phyloP scores from a whole-genome alignment of 179 eudicot genomes.

The Sideroxylon spinosum region DNA sequence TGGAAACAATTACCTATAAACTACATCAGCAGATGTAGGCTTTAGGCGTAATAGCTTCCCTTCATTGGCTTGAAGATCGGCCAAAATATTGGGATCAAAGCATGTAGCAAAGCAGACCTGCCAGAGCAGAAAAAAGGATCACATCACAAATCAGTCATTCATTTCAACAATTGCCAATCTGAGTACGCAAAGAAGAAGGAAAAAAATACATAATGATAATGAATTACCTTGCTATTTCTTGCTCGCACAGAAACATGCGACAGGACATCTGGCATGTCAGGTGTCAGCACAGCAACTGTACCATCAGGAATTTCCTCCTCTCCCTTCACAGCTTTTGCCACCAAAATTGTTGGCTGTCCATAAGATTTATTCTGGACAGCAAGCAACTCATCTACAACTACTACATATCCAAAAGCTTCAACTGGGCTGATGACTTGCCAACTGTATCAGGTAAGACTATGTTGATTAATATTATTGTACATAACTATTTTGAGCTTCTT shows the following conservation, averaged over 20 bases:
- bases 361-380: conserved; percentile 84
- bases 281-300: conserved; percentile 86
- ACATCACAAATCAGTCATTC: conserved; percentile 4
- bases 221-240: conserved; percentile 84
- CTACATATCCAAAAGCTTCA: conserved; percentile 87
- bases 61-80: conserved; percentile 68
- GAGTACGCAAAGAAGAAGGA: background rate
- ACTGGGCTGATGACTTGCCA: conserved; percentile 99
- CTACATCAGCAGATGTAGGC: conserved; percentile 78
- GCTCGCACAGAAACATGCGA: conserved; percentile 99
- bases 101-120: conserved; percentile 98
- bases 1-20: conserved; percentile 51
- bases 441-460: conserved; percentile 39
- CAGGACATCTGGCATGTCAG: conserved; percentile 99
- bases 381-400: conserved; percentile 84
- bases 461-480: conserved; percentile 7
- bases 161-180: background rate
- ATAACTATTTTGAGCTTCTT: background rate
- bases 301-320: conserved; percentile 99
- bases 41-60: conserved; percentile 74
- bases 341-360: conserved; percentile 76
- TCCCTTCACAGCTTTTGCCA: conserved; percentile 89
- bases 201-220: background rate
- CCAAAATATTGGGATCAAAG: conserved; percentile 73
- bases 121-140: conserved; percentile 14